Percentiles rank a stretch among this genome's conserved stretches.
Evolutionary conservation across 495 filamentous ascomycete species (phyloP).

Genomic region (Hypoxylon perforatum): DNA sequence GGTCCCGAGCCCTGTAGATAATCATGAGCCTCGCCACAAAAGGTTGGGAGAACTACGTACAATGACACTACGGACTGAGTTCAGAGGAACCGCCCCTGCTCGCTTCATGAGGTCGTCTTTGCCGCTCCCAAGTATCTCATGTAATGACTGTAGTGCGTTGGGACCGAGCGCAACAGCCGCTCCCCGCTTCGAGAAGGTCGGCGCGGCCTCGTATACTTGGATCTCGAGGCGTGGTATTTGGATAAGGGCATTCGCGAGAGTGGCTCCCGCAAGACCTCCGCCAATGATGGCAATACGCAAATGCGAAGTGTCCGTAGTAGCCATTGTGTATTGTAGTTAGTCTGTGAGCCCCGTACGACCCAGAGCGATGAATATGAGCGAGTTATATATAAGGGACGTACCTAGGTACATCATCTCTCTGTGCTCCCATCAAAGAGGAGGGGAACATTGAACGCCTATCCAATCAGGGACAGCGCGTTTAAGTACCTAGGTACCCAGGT

Average conservation of each 20-base stretch:
- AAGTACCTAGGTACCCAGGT: neutral
- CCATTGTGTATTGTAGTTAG: too few relatives aligned
- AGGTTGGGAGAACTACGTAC: too few relatives aligned
- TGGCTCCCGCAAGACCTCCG: slow-evolving; percentile 36
- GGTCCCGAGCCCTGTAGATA: too few relatives aligned
- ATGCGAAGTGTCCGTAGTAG: too few relatives aligned
- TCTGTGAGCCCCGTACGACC: neutral
- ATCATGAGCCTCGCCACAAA: too few relatives aligned
- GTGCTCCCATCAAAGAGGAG: too few relatives aligned
- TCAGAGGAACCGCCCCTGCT: neutral
- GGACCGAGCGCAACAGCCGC: slow-evolving; percentile 30
- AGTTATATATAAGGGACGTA: neutral
- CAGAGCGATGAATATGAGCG: neutral
- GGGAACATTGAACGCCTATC: neutral
- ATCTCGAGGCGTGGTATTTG: slow-evolving; percentile 26
- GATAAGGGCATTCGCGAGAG: slow-evolving; percentile 23
- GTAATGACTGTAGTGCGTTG: neutral
- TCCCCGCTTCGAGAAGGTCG: slow-evolving; percentile 36
- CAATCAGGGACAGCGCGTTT: neutral
- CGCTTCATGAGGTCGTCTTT: neutral
- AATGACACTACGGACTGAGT: neutral
- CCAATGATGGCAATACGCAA: slow-evolving; percentile 35
- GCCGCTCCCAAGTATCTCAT: neutral
- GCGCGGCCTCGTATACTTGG: slow-evolving; percentile 35
- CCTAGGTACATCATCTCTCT: too few relatives aligned